Percentiles rank a stretch among this genome's conserved stretches.
phyloP scores from a whole-genome alignment of 495 filamentous ascomycete species.

The Durotheca rogersii region DNA sequence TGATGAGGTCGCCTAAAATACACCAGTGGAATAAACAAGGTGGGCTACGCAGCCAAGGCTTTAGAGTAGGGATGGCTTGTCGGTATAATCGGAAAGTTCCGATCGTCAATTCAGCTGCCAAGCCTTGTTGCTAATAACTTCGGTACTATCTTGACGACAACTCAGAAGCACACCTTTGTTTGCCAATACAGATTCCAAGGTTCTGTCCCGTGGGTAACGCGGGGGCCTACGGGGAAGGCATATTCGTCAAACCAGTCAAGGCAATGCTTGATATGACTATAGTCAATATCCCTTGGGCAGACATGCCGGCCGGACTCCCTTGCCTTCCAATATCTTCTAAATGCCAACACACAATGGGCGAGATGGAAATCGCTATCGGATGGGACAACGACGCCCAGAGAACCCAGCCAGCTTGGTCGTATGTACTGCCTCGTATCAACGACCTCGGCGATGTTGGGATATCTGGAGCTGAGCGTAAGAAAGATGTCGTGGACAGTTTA shows the following conservation, averaged over 20 bases:
- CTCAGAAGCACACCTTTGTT: constrained; percentile 3
- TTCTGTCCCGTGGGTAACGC: not conserved
- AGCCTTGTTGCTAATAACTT: too few species aligned
- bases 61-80: too few species aligned
- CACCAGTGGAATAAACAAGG: too few species aligned
- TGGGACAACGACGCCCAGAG: not conserved
- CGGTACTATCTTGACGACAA: too few species aligned
- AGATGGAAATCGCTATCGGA: constrained; percentile 14
- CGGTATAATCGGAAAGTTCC: too few species aligned
- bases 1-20: too few species aligned
- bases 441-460: not conserved
- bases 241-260: constrained; percentile 17
- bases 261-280: constrained; percentile 20
- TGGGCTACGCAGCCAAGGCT: too few species aligned
- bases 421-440: not conserved
- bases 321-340: constrained; percentile 19
- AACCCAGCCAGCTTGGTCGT: not conserved
- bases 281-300: constrained; percentile 20
- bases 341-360: constrained; percentile 24
- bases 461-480: too few species aligned
- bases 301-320: constrained; percentile 26
- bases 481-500: too few species aligned
- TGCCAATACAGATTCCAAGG: not conserved
- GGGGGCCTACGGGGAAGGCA: constrained; percentile 14
- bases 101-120: too few species aligned